Base-by-base conservation (phyloP, 306 rosid genomes). In the Sesbania bispinosa region DNA sequence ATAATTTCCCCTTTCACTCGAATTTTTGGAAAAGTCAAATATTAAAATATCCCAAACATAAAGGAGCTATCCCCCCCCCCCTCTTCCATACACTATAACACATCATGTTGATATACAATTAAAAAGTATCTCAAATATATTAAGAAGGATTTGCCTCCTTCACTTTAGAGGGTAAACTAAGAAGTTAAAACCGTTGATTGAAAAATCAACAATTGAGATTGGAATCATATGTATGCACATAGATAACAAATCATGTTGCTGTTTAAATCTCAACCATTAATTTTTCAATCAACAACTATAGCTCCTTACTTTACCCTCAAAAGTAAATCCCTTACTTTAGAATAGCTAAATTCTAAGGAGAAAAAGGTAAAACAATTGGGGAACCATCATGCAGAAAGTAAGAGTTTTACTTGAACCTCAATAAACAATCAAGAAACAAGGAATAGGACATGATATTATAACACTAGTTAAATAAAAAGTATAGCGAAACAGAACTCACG, bases 401-500 rank as follows among this genome's bases (percentile, higher is more conserved):
- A 43, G 8, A 21, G 38, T 15, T 45, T 47, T 47, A 24, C 20
- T 42, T 10, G 8, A 10, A 52, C 45, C 71, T 35, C 30, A 48
- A 39, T 57, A 18, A 53, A 53, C 58, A 27, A 63, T 52, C 24
- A 5, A 39, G 26, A 65, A 69, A 36, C 41, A 45, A 32, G 24
- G 33, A 41, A 61, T n/a, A 30, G 65, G 67, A 58, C 11, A 60
- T 27, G 15, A 45, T 45, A 35, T 59, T 32, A 42, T 27, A 27
- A 29, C 9, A 18, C 7, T 23, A 35, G 15, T 36, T 48, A 36
- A 24, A 16, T 7, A 42, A 8, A 52, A 58, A 42, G 24, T n/a
- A 10, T 3, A 3, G 32, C 0, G n/a, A 21, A 21, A 30, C 39
- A 35, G 74, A 66, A 80, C 89, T 86, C 78, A 92, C 98, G 62